Evolutionary conservation across 2,329 filamentous ascomycete species (phyloP).

Genomic region (Biscogniauxia mediterranea): DNA sequence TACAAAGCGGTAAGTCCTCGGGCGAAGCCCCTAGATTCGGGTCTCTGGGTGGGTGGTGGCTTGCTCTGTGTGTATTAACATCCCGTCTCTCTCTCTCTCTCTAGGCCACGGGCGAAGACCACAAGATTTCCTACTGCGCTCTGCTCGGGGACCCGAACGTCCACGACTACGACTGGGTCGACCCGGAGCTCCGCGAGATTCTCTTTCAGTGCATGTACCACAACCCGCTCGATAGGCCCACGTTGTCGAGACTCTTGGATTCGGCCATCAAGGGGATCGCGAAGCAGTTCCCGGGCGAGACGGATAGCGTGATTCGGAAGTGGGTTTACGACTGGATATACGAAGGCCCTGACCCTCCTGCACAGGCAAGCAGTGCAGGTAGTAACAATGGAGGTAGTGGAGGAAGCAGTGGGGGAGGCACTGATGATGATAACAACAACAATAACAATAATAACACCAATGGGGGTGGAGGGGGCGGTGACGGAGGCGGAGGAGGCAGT

Average conservation of each 20-base stretch:
- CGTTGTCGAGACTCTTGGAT: constrained; percentile 12
- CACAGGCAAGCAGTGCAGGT: too few species aligned
- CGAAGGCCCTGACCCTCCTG: constrained; percentile 3
- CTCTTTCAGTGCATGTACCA: constrained; percentile 27
- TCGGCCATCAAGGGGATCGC: constrained; percentile 9
- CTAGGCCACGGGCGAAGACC: neutral
- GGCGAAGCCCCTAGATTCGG: neutral
- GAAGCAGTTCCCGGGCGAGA: constrained; percentile 11
- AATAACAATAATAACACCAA: too few species aligned
- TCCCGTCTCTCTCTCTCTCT: neutral
- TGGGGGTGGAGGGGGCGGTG: too few species aligned
- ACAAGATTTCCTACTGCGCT: constrained; percentile 23
- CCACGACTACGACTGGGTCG: constrained; percentile 13
- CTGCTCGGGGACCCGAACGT: constrained; percentile 12
- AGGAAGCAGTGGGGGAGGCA: neutral
- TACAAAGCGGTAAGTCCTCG: neutral
- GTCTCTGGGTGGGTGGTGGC: neutral
- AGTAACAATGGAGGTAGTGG: neutral
- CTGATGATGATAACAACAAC: too few species aligned
- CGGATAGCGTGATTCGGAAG: constrained; percentile 9
- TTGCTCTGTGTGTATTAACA: too few species aligned
- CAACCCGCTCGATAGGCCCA: constrained; percentile 19
- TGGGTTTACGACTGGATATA: constrained; percentile 21
- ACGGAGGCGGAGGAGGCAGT: too few species aligned
- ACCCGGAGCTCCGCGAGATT: constrained; percentile 15